These are phyloP conservation scores for Pseudopediastrum boryanum DNA, from an alignment of 139 green algal genomes.

Conservation along the genomic window DNA sequence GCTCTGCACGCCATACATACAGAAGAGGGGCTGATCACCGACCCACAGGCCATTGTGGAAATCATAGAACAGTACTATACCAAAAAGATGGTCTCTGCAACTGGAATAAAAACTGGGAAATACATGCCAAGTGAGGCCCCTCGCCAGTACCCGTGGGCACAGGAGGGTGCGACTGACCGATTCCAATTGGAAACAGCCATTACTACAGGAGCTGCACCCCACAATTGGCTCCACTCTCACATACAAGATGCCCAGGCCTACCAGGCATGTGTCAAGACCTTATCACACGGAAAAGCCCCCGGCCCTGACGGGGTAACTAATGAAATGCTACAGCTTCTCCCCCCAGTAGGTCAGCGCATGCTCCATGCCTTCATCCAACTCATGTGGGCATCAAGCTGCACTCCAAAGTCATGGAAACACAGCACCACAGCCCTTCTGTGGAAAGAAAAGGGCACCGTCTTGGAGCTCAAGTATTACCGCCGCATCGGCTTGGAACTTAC, in stretches of 20 bases:
- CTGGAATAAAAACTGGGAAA: background rate
- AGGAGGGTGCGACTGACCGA: background rate
- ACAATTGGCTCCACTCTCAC: conserved; percentile 5
- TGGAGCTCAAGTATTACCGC: conserved; percentile 37
- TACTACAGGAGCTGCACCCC: background rate
- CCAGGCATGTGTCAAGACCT: conserved; percentile 2
- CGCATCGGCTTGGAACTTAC: conserved; percentile 37
- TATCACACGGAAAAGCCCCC: conserved; percentile 26
- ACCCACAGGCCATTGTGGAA: background rate
- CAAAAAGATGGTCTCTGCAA: background rate
- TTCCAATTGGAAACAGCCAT: background rate
- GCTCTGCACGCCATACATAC: background rate
- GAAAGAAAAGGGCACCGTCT: conserved; percentile 36
- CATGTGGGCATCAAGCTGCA: conserved; percentile 44
- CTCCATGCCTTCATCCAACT: conserved; percentile 36
- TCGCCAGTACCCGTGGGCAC: background rate
- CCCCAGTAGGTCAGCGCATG: background rate
- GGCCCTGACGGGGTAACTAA: conserved; percentile 46
- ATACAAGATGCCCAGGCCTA: conserved; percentile 26
- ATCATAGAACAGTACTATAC: conserved; percentile 7
- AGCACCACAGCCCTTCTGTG: conserved; percentile 44
- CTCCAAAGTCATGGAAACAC: conserved; percentile 38
- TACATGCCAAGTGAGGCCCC: background rate
- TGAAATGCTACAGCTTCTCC: conserved; percentile 40
- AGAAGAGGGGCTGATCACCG: background rate